A percentile compares a stretch with the other conserved stretches of the same genome.
phyloP scores from a whole-genome alignment of 257 asterid species.

The Scutellaria barbata region DNA sequence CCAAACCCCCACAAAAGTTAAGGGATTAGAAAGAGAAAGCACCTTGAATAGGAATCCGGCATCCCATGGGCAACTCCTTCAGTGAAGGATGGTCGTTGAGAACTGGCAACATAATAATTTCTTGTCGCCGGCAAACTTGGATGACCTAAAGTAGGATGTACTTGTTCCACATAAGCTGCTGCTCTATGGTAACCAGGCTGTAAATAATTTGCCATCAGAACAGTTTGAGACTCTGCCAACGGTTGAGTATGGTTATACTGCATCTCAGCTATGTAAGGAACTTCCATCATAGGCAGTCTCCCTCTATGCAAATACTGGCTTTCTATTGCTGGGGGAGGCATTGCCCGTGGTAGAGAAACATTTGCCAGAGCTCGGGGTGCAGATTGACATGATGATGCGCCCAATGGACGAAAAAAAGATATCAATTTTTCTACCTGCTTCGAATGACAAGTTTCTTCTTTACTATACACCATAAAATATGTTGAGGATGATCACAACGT shows the following conservation, averaged over 20 bases:
- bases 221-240: conserved; percentile 30
- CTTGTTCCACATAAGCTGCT: conserved; percentile 36
- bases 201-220: conserved; percentile 27
- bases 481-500: not conserved
- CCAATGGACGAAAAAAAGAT: conserved; percentile 59
- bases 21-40: conserved; percentile 25
- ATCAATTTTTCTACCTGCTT: conserved; percentile 58
- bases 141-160: conserved; percentile 36
- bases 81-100: conserved; percentile 32
- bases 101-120: conserved; percentile 35
- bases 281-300: conserved; percentile 31
- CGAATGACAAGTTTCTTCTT: not conserved
- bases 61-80: conserved; percentile 29
- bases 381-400: conserved; percentile 38
- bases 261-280: conserved; percentile 36
- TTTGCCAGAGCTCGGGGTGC: conserved; percentile 35
- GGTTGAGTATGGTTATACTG: conserved; percentile 39
- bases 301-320: conserved; percentile 37
- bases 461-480: conserved; percentile 12
- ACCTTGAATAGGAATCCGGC: conserved; percentile 53
- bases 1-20: not conserved
- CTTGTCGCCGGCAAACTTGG: conserved; percentile 36
- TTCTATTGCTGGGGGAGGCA: conserved; percentile 37
- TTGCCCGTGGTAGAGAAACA: conserved; percentile 33
- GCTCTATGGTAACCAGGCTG: conserved; percentile 46